These are phyloP conservation scores for Hibiscus mutabilis DNA, from an alignment of 345 rosid genomes.

Conservation along the genomic window DNA sequence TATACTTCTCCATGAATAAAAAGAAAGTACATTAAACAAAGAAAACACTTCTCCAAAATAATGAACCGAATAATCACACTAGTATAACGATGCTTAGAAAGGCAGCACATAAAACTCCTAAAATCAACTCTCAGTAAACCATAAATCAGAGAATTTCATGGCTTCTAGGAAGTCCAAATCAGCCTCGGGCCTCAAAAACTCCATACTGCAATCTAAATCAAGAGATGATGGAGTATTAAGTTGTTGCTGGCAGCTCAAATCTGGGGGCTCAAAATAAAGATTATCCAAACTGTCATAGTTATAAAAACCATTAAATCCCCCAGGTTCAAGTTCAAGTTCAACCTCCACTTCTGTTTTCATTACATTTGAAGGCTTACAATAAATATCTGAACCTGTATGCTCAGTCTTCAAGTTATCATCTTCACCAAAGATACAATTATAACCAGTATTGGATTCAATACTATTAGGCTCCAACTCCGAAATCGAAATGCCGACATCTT, in stretches of 20 bases:
- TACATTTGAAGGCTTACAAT: neutral
- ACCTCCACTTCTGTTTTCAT: neutral
- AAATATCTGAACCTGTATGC: neutral
- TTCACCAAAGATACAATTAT: neutral
- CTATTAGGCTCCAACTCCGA: neutral
- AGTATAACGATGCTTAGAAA: neutral
- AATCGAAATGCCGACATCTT: neutral
- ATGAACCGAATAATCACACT: neutral
- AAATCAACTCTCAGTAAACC: conserved; percentile 21
- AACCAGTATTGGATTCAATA: neutral
- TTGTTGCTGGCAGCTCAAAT: neutral
- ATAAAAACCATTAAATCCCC: neutral
- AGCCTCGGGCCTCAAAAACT: conserved; percentile 17
- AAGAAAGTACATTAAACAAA: neutral
- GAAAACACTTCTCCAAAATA: neutral
- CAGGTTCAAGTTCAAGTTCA: conserved; percentile 2
- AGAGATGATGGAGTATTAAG: neutral
- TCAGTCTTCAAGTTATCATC: neutral
- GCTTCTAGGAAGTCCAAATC: conserved; percentile 22
- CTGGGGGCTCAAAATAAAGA: neutral
- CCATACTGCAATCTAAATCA: neutral
- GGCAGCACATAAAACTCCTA: neutral
- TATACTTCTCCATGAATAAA: neutral
- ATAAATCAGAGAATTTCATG: conserved; percentile 8
- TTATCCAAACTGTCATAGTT: neutral